These are phyloP conservation scores for Inga laurina DNA, from an alignment of 306 rosid genomes.

Conservation along the genomic window DNA sequence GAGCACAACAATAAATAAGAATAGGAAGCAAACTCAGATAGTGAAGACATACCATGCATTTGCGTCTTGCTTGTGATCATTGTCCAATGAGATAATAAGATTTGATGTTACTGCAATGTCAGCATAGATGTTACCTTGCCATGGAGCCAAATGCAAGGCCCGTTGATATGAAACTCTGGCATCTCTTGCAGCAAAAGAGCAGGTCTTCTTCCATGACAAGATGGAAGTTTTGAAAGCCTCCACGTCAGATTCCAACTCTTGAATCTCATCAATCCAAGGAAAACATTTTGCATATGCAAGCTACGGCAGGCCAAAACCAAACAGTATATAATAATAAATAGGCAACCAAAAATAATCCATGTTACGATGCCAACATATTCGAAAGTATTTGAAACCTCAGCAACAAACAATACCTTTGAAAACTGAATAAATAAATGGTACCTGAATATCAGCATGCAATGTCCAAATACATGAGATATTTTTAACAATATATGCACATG, in stretches of 20 bases:
- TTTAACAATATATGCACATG: slow-evolving; percentile 55
- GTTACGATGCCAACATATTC: slow-evolving; percentile 14
- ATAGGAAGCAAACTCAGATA: slow-evolving; percentile 4
- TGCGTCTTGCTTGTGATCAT: slow-evolving; percentile 37
- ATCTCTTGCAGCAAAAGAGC: slow-evolving; percentile 61
- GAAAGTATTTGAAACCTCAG: slow-evolving; percentile 1
- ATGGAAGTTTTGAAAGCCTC: slow-evolving; percentile 76
- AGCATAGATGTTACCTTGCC: slow-evolving; percentile 84
- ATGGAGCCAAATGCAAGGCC: slow-evolving; percentile 85
- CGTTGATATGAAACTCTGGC: slow-evolving; percentile 83
- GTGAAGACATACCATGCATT: slow-evolving; percentile 59
- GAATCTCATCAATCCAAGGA: slow-evolving; percentile 81
- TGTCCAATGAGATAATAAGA: slow-evolving; percentile 46
- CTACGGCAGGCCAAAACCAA: slow-evolving; percentile 47
- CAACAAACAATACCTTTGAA: slow-evolving; percentile 16
- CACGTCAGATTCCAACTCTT: slow-evolving; percentile 49
- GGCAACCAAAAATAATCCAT: slow-evolving; percentile 12
- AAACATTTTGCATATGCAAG: slow-evolving; percentile 81
- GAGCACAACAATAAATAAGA: slow-evolving; percentile 23
- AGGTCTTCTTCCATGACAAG: slow-evolving; percentile 69
- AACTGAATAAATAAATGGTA: slow-evolving; percentile 36
- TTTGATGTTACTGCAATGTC: slow-evolving; percentile 79
- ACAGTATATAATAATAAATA: slow-evolving; percentile 23
- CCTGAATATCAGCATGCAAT: slow-evolving; percentile 88
- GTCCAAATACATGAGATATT: slow-evolving; percentile 85